phyloP scores from a whole-genome alignment of 1,284 basidiomycete genomes.

The Cerrena zonata region DNA sequence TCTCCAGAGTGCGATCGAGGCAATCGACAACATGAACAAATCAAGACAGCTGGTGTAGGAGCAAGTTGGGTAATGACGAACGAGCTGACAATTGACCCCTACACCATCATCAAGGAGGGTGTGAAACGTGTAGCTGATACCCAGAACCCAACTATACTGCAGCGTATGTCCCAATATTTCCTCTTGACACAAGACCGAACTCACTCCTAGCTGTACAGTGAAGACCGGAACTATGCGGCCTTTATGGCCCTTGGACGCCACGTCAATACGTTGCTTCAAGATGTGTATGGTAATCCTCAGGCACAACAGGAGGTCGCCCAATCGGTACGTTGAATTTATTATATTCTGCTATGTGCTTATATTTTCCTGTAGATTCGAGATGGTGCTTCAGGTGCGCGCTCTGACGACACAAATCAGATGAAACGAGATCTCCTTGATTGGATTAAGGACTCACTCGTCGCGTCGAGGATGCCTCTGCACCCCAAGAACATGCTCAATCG shows the following conservation, averaged over 20 bases:
- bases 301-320: not conserved
- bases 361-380: not conserved
- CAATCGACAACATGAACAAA: no score
- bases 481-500: not conserved
- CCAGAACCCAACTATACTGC: not conserved
- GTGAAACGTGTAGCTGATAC: not conserved
- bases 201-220: not conserved
- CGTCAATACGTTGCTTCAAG: not conserved
- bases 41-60: no score
- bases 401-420: not conserved
- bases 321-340: not conserved
- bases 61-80: no score
- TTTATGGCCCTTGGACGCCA: not conserved
- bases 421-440: not conserved
- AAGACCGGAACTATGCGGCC: not conserved
- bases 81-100: not conserved
- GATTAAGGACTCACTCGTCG: not conserved
- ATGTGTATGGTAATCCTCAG: not conserved
- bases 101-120: not conserved
- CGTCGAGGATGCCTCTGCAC: not conserved
- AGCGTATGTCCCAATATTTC: not conserved
- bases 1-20: no score
- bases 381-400: not conserved
- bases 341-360: not conserved
- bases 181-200: not conserved